Evolutionary conservation across 768 basidiomycete genomes (phyloP).

Genomic region (Phlebiopsis flavidoalba): DNA sequence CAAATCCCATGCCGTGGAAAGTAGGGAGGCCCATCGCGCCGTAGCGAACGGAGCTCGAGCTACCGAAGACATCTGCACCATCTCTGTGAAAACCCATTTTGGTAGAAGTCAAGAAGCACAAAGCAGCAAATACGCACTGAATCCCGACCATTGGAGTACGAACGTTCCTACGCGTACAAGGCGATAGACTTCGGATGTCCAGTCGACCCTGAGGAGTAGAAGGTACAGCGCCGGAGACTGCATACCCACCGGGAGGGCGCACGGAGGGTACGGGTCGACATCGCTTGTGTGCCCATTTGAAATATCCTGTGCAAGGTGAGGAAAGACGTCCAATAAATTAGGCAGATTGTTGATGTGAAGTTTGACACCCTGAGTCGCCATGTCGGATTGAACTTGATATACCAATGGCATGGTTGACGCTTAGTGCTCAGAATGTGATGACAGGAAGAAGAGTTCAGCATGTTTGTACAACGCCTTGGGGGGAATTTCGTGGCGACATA

Average conservation of each 20-base stretch:
- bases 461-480: conserved; percentile 28
- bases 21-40: conserved; percentile 8
- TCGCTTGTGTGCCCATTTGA: conserved; percentile 3
- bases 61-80: conserved; percentile 10
- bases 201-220: conserved; percentile 47
- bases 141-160: conserved; percentile 4
- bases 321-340: conserved; percentile 13
- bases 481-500: conserved; percentile 34
- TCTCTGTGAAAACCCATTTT: background rate
- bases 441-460: no score
- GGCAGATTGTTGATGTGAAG: conserved; percentile 16
- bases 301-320: conserved; percentile 2
- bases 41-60: conserved; percentile 8
- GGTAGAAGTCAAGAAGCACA: background rate
- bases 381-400: conserved; percentile 21
- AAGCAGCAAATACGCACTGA: background rate
- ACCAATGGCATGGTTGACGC: conserved; percentile 27
- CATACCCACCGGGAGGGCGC: background rate
- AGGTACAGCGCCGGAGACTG: conserved; percentile 28
- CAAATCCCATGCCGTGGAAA: conserved; percentile 9
- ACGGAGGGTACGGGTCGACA: conserved; percentile 4
- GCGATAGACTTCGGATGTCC: conserved; percentile 39
- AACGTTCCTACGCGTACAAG: conserved; percentile 8
- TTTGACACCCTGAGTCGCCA: conserved; percentile 5
- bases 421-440: conserved; percentile 31